Evolutionary conservation across 1,139 yeast genomes (phyloP).

Genomic region (Meyerozyma guilliermondii): DNA sequence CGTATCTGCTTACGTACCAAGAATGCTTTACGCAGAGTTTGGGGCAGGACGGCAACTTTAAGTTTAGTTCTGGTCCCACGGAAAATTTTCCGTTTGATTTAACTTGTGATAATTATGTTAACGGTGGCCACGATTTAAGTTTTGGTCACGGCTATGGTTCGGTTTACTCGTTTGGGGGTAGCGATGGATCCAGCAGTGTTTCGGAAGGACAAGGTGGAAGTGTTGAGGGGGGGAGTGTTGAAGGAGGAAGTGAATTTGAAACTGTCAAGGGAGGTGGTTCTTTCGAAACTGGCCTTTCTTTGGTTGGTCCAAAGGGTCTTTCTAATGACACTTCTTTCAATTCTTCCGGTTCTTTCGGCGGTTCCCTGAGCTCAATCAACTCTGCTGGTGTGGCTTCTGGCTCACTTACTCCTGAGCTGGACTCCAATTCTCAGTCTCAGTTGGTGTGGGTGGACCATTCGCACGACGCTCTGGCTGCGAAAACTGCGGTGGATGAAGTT

Average conservation of each 20-base stretch:
- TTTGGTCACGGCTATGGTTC: neutral
- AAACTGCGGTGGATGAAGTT: neutral
- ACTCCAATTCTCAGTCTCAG: neutral
- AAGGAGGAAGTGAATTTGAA: too few relatives aligned
- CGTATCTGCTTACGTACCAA: neutral
- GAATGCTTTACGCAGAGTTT: neutral
- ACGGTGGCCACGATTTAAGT: neutral
- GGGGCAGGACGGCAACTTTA: neutral
- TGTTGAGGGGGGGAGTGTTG: too few relatives aligned
- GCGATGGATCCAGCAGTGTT: too few relatives aligned
- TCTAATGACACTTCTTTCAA: too few relatives aligned
- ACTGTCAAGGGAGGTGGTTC: too few relatives aligned
- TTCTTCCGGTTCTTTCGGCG: neutral
- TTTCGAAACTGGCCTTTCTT: too few relatives aligned
- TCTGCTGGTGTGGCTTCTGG: neutral
- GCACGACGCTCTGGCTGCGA: neutral
- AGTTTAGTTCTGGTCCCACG: neutral
- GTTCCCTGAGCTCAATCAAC: neutral
- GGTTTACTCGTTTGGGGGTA: too few relatives aligned
- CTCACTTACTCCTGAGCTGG: neutral
- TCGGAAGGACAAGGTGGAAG: too few relatives aligned
- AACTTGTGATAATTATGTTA: neutral
- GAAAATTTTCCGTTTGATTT: neutral
- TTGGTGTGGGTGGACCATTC: neutral
- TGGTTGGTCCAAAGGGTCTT: too few relatives aligned